These are phyloP conservation scores for Saccharomycopsis crataegensis DNA, from an alignment of 1,139 yeast species.

Conservation along the genomic window DNA sequence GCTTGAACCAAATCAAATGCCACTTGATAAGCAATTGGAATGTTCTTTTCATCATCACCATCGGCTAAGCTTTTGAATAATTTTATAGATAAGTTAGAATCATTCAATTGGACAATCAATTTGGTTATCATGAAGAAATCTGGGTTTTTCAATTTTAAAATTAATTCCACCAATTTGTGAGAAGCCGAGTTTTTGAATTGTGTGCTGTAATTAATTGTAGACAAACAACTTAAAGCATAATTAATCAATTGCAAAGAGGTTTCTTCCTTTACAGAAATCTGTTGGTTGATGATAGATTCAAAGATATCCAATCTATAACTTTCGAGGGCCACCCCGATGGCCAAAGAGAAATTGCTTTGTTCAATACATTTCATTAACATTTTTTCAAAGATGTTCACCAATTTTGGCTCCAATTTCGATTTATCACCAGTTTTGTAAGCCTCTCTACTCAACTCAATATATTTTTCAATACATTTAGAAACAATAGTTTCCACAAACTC, in stretches of 20 bases:
- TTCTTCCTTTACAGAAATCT: constrained; percentile 37
- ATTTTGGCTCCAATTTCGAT: constrained; percentile 48
- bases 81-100: constrained; percentile 57
- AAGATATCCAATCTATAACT: constrained; percentile 81
- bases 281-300: constrained; percentile 48
- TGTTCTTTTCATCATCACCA: constrained; percentile 31
- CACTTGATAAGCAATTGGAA: constrained; percentile 75
- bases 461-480: constrained; percentile 82
- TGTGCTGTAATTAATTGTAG: constrained; percentile 53
- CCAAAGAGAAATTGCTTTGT: constrained; percentile 67
- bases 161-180: constrained; percentile 51
- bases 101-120: constrained; percentile 83
- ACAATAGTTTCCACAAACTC: constrained; percentile 92
- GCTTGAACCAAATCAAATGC: constrained; percentile 91
- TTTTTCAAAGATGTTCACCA: constrained; percentile 66
- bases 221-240: constrained; percentile 72
- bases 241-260: constrained; percentile 50
- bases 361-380: constrained; percentile 79
- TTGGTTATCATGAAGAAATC: constrained; percentile 81
- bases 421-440: constrained; percentile 36
- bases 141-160: constrained; percentile 51
- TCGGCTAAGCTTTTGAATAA: constrained; percentile 57
- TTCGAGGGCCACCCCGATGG: constrained; percentile 87
- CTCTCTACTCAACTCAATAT: constrained; percentile 57
- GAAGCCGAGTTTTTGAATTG: constrained; percentile 60